These are phyloP conservation scores for Pilasporangium apinafurcum DNA, from an alignment of 352 stramenopile genomes.

Conservation along the genomic window DNA sequence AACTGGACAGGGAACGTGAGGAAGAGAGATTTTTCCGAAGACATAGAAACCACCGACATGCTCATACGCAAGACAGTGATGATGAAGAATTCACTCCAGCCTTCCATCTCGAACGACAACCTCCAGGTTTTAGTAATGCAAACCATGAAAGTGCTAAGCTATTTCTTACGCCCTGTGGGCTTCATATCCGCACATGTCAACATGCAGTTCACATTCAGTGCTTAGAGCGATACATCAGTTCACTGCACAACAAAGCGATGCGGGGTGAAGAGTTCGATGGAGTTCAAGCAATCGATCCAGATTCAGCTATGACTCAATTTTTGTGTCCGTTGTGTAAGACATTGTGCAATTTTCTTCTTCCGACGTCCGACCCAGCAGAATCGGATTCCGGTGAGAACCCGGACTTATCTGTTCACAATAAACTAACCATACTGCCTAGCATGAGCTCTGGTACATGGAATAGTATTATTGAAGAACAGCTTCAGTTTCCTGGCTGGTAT, in stretches of 20 bases:
- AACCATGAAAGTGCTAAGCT: slow-evolving; percentile 54
- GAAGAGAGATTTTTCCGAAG: slow-evolving; percentile 14
- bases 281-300: slow-evolving; percentile 82
- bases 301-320: slow-evolving; percentile 89
- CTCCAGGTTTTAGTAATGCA: slow-evolving; percentile 32
- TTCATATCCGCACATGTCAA: slow-evolving; percentile 83
- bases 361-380: slow-evolving; percentile 49
- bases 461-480: slow-evolving; percentile 52
- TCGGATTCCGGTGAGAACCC: background rate
- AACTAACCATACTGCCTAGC: background rate
- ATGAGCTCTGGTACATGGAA: slow-evolving; percentile 28
- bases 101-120: slow-evolving; percentile 29
- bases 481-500: slow-evolving; percentile 60
- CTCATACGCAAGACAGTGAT: slow-evolving; percentile 40
- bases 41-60: slow-evolving; percentile 16
- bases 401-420: slow-evolving; percentile 7
- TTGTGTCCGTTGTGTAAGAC: slow-evolving; percentile 91
- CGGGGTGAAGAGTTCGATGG: slow-evolving; percentile 86
- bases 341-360: slow-evolving; percentile 89
- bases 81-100: slow-evolving; percentile 41
- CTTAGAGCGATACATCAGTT: slow-evolving; percentile 81
- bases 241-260: slow-evolving; percentile 82
- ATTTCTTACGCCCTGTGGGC: slow-evolving; percentile 67
- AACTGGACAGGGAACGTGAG: slow-evolving; percentile 20
- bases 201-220: slow-evolving; percentile 86